Percentiles rank a stretch among this genome's conserved stretches.
phyloP scores from a whole-genome alignment of 257 asterid species.

The Solanum pinnatisectum region DNA sequence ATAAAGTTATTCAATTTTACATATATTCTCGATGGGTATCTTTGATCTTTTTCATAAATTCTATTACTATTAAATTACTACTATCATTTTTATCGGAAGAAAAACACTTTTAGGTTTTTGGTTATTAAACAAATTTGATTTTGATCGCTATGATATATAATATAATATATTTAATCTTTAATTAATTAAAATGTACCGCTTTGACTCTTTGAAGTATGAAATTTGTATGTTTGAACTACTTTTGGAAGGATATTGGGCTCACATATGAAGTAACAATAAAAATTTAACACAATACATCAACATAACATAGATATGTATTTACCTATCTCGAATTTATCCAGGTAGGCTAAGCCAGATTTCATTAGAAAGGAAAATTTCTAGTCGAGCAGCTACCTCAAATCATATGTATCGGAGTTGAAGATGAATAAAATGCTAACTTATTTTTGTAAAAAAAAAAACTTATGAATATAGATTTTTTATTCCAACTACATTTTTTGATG shows the following conservation, averaged over 20 bases:
- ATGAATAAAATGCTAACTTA: not conserved
- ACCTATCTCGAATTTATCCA: not conserved
- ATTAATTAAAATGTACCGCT: fast-evolving
- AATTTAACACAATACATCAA: too few relatives aligned
- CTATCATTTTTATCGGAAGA: not conserved
- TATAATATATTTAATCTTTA: too few relatives aligned
- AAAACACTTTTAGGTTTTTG: fast-evolving
- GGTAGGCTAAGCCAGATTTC: not conserved
- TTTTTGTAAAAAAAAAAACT: too few relatives aligned
- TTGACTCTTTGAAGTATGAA: not conserved
- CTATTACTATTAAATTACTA: too few relatives aligned
- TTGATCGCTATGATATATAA: too few relatives aligned
- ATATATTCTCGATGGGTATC: too few relatives aligned
- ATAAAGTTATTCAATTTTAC: not conserved
- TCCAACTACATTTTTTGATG: not conserved
- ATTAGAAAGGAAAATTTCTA: not conserved
- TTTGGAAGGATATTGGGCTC: fast-evolving
- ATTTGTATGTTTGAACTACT: not conserved
- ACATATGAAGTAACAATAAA: fast-evolving
- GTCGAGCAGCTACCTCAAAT: not conserved
- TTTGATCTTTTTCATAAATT: not conserved
- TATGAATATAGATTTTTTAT: not conserved
- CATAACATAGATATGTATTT: too few relatives aligned
- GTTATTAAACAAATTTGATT: too few relatives aligned
- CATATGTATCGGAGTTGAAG: not conserved